Base-by-base conservation (phyloP, 179 eudicot genomes). In the Beta corolliflora region DNA sequence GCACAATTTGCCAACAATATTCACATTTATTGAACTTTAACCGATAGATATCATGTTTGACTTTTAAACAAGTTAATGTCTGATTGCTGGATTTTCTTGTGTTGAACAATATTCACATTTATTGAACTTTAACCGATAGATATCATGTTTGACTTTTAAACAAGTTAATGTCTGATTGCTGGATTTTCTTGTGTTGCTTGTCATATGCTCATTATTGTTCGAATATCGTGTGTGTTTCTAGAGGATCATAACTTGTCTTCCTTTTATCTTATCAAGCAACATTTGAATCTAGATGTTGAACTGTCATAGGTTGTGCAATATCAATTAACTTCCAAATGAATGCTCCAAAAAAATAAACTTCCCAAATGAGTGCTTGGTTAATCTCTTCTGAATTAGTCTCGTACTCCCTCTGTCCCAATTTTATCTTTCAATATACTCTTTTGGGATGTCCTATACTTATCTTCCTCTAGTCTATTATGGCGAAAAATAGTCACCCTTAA, bases 31-130 rank as follows among this genome's bases (percentile, higher is more conserved):
- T 46, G 25, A 59, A 11, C n/a, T n/a, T n/a, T 46, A 46, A 18
- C 53, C 75, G n/a, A 48, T 71, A 36, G 75, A 48, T 71, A 19
- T 71, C 74, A 5, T 71, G 25, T 21, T 71, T 19, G 10, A 71
- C 44, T 45, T 16, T 44, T 69, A 5, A 69, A 44, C 25, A 16
- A 31, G 45, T 66, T 41, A 2, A 8, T 4, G 3, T 21, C 6
- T 7, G 65, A 60, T n/a, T 19, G 65, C 65, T 21, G 25, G 25
- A 60, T 61, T 11, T n/a, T 61, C 3, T n/a, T 61, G 25, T 21
- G 65, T 61, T 21, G 31, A 25, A 25, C 29, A 25, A 25, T 25
- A 25, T 25, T 64, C 15, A 16, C 31, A 36, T 15, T 5, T 73
- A 48, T 60, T 46, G 25, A 59, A 11, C n/a, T n/a, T n/a, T 46